Percentiles rank a stretch among this genome's conserved stretches.
Conservation (phyloP, 1,284 basidiomycete species). For the Mycena citricolor region DNA sequence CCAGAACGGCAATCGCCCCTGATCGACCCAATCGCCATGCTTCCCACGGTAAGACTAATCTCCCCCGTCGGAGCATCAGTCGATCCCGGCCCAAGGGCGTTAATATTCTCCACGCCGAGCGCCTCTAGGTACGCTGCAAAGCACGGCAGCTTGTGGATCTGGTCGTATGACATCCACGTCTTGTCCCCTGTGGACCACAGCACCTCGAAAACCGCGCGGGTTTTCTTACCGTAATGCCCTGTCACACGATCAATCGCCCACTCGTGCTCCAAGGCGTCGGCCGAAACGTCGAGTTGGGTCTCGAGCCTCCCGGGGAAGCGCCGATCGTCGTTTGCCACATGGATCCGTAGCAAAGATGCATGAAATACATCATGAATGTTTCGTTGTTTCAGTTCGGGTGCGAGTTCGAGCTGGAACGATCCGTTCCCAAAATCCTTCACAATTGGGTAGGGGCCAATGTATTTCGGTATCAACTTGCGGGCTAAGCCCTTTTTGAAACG, state of each 20-base stretch:
- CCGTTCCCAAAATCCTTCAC: constrained; percentile 17
- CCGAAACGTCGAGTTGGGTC: constrained; percentile 16
- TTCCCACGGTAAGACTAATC: no score
- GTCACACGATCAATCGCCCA: constrained; percentile 5
- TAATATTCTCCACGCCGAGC: constrained; percentile 21
- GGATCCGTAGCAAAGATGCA: constrained; percentile 22
- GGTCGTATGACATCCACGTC: constrained; percentile 9
- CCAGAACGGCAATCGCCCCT: no score
- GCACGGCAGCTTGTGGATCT: constrained; percentile 1
- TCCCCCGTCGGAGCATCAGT: no score
- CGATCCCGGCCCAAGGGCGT: no score
- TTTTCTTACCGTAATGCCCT: neutral
- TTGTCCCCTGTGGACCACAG: constrained; percentile 7
- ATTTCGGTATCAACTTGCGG: constrained; percentile 7
- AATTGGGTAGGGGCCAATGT: constrained; percentile 7
- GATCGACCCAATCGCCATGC: no score
- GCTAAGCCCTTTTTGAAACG: constrained; percentile 18
- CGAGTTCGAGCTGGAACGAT: constrained; percentile 15
- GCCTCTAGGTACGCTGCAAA: constrained; percentile 21
- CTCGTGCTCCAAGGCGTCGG: neutral
- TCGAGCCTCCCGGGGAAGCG: constrained; percentile 25
- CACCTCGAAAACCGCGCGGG: constrained; percentile 1
- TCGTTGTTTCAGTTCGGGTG: constrained; percentile 14
- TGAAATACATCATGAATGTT: constrained; percentile 28
- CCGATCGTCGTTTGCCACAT: constrained; percentile 25